Base-by-base conservation (phyloP, 1,284 basidiomycete species). In the Gymnopus androsaceus region DNA sequence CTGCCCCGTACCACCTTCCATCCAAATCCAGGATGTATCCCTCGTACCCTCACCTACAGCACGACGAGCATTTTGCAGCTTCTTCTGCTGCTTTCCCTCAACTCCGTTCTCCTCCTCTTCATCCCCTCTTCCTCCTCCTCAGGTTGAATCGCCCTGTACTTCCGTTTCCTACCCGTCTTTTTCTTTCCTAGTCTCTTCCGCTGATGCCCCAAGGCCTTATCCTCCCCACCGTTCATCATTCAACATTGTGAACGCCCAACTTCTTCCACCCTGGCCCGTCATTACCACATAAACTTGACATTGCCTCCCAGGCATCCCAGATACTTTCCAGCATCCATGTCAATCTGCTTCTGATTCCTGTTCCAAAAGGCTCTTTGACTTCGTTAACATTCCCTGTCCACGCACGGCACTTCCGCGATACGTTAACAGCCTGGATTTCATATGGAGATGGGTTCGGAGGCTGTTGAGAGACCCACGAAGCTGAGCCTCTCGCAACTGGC, bases 261-360 rank as follows among this genome's bases (percentile, higher is more conserved):
- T 50, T 34, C 12, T 37, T 34, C 48, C 48, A 50, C 7, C 23
- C 19, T 3, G 25, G 9, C 6, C 15, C 21, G 21, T 25, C 33
- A 6, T 14, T 33, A n/a, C 40, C 40, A 9, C 15, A 9, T 7
- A 41, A n/a, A 41, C 21, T 9, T 23, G 6, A 7, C n/a, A 34
- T 34, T 6, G 48, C 30, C 4, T 7, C 19, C 48, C 48, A 50
- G 14, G 48, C 48, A 7, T 17, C 34, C 23, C 23, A n/a, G 11
- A n/a, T 50, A 50, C 48, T 8, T 11, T 21, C 19, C 34, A 4
- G 54, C 42, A 19, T 50, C 11, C 2, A 40, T 8, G 14, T 40
- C 17, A 23, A 55, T 47, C 36, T 55, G 46, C 17, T n/a, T 21
- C 9, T 55, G 23, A 42, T 55, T 55, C 15, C 46, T n/a, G 46